A percentile compares a stretch with the other conserved stretches of the same genome.
These are phyloP conservation scores for Phoma sp. DNA, from an alignment of 2,329 filamentous ascomycete species.

Conservation along the genomic window DNA sequence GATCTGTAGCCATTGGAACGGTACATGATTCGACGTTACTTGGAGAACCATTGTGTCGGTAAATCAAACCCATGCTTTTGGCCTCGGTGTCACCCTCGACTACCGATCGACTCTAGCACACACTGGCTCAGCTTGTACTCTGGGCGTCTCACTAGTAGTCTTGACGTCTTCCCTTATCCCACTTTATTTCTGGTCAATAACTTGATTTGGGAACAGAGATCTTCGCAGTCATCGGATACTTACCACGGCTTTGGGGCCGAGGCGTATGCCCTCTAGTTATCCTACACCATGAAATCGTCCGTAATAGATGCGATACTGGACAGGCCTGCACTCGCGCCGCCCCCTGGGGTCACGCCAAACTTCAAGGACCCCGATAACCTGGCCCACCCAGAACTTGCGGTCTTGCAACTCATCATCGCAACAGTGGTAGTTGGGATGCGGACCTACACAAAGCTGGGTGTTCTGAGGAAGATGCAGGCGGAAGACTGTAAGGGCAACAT, in stretches of 20 bases:
- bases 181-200: not conserved
- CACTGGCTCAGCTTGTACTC: not conserved
- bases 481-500: conserved; percentile 19
- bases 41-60: not conserved
- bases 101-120: not conserved
- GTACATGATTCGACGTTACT: not conserved
- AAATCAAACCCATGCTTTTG: conserved; percentile 1
- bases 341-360: conserved; percentile 14
- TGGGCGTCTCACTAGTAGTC: not conserved
- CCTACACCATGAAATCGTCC: not conserved
- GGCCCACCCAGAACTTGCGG: conserved; percentile 8
- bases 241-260: not conserved
- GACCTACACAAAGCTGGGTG: conserved; percentile 12
- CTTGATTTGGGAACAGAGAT: not conserved
- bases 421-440: conserved; percentile 17
- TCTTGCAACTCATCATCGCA: conserved; percentile 11
- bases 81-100: not conserved
- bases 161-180: not conserved
- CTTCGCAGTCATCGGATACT: not conserved
- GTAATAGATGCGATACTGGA: conserved; percentile 7
- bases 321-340: conserved; percentile 14
- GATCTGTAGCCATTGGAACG: not conserved
- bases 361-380: conserved; percentile 15
- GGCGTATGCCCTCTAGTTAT: not conserved
- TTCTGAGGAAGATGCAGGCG: conserved; percentile 15